Evolutionary conservation across 2,329 filamentous ascomycete species (phyloP), one percentile per base, ranked within the genome.

Genomic region (Fusarium setosum): DNA sequence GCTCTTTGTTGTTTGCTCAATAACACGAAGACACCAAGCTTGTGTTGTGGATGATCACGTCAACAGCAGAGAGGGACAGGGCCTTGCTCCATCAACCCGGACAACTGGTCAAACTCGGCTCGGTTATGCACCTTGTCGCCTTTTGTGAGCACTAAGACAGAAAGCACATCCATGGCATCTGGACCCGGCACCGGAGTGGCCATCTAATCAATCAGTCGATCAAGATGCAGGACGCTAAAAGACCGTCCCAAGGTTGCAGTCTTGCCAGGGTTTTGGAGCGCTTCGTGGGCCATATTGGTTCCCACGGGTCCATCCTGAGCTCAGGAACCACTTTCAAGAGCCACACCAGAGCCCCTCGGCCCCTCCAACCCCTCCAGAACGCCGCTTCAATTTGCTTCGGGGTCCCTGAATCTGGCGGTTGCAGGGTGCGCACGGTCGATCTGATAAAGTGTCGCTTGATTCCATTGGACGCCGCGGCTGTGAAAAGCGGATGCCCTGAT

Each of bases 201-300:
- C 65, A 72, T 72, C 70, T 72, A 71, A 72, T 72, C 70, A 72
- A 72, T 72, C 70, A 70, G 62, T 70, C 24, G 70, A 72, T 72
- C 70, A 68, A 68, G 37, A 13, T 63, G 63, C 67, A 72, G 53
- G 56, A 47, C 57, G 61, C 69, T 71, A 69, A 40, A 60, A 37
- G 45, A 41, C 32, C 44, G 61, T 26, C 24, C 17, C 11, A 40
- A 56, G 51, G 29, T 54, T 64, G 20, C 49, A 47, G 23, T 42
- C 26, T n/a, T 53, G 63, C n/a, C 51, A 67, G 56, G 51, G 60
- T 44, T 35, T 52, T 24, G n/a, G 47, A 29, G 41, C 17, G 20
- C 26, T 56, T 35, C 60, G 29, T 48, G 35, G 40, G 23, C 32
- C 48, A 55, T 38, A n/a, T 1, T 17, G 29, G 17, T 48, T 49